A percentile compares a stretch with the other conserved stretches of the same genome.
phyloP scores from a whole-genome alignment of 1,284 basidiomycete species.

The Moesziomyces parantarcticus region DNA sequence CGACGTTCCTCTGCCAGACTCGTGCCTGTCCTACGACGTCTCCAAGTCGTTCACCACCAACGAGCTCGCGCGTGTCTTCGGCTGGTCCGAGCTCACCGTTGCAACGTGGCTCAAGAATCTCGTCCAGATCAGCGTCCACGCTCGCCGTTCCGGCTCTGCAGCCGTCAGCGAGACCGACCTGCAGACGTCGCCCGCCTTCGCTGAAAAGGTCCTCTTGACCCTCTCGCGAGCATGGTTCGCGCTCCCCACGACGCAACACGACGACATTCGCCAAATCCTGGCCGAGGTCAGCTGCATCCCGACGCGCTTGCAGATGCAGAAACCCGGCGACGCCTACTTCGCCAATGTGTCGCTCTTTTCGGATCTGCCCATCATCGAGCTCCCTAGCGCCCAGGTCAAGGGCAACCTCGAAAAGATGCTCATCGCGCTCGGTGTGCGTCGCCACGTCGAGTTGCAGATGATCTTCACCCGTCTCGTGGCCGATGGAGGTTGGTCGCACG shows the following conservation, averaged over 20 bases:
- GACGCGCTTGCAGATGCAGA: constrained; percentile 80
- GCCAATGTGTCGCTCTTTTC: constrained; percentile 86
- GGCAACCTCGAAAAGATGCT: constrained; percentile 82
- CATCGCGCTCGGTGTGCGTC: constrained; percentile 82
- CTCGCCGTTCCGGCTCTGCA: constrained; percentile 65
- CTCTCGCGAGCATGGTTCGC: constrained; percentile 82
- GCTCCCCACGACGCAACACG: constrained; percentile 74
- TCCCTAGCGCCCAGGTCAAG: constrained; percentile 78
- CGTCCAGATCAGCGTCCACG: constrained; percentile 69
- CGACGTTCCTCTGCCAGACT: constrained; percentile 82
- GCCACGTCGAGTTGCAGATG: constrained; percentile 78
- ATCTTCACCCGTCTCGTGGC: constrained; percentile 69
- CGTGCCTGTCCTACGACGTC: constrained; percentile 81
- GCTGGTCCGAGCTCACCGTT: constrained; percentile 83
- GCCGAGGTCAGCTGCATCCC: constrained; percentile 81
- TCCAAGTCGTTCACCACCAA: constrained; percentile 71
- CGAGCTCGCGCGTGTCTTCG: constrained; percentile 69
- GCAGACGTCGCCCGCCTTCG: constrained; percentile 77
- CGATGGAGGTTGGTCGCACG: constrained; percentile 69
- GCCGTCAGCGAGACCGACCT: constrained; percentile 74
- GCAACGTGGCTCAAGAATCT: constrained; percentile 82
- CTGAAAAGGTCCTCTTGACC: constrained; percentile 81
- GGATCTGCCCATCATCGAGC: constrained; percentile 79
- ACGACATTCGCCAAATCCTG: constrained; percentile 75
- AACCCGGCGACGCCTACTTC: constrained; percentile 85